Evolutionary conservation across 2,329 filamentous ascomycete genomes (phyloP).

Genomic region (Dryadomyces quercus-mongolicae): DNA sequence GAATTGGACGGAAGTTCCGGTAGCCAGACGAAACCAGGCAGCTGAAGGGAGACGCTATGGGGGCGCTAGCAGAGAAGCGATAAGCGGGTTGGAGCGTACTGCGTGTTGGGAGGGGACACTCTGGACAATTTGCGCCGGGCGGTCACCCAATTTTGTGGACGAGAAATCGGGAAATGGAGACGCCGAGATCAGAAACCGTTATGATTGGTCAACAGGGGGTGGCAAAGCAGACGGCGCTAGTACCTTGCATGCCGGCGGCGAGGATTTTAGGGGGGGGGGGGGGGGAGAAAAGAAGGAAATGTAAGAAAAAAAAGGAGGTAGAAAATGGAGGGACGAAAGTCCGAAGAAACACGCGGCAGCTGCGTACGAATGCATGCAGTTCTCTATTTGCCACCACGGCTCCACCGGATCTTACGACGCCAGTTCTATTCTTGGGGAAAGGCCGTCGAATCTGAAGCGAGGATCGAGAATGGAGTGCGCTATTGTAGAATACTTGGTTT

Average conservation of each 20-base stretch:
- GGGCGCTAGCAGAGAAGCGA: background rate
- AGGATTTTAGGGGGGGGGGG: background rate
- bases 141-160: background rate
- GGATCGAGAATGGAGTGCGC: too few relatives aligned
- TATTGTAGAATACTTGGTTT: too few relatives aligned
- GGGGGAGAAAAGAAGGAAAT: background rate
- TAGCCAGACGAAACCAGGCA: background rate
- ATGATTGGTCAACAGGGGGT: background rate
- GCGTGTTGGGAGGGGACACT: background rate
- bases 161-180: background rate
- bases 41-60: background rate
- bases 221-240: slow-evolving; percentile 4
- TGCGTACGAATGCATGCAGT: background rate
- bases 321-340: background rate
- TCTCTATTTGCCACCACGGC: background rate
- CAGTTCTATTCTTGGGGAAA: background rate
- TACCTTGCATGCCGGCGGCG: background rate
- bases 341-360: background rate
- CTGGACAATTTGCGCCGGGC: too few relatives aligned
- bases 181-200: background rate
- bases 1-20: background rate
- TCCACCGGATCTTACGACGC: background rate
- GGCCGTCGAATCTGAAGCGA: too few relatives aligned
- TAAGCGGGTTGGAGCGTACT: background rate
- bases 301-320: background rate